Conservation (phyloP, 2,329 filamentous ascomycete genomes). For the Immersiporthe knoxdaviesiana region DNA sequence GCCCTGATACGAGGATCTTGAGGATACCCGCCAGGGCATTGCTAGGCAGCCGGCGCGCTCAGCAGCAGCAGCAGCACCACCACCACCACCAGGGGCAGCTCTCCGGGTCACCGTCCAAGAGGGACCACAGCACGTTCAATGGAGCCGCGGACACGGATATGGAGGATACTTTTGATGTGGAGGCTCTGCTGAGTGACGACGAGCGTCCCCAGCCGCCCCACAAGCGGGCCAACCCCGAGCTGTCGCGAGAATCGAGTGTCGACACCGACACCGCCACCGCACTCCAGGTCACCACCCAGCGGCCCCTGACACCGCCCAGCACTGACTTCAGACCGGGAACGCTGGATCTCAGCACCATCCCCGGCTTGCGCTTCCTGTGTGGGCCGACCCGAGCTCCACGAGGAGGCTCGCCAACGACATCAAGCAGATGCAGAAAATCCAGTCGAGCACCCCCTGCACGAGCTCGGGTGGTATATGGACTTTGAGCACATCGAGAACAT, state of each 20-base stretch:
- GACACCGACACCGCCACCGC: slow-evolving; percentile 17
- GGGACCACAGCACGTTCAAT: slow-evolving; percentile 34
- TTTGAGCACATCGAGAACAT: slow-evolving; percentile 68
- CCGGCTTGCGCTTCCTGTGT: slow-evolving; percentile 65
- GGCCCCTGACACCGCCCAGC: slow-evolving; percentile 26
- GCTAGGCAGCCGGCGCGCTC: slow-evolving; percentile 31
- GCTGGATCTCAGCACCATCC: slow-evolving; percentile 66
- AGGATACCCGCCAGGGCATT: slow-evolving; percentile 42
- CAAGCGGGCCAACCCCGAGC: slow-evolving; percentile 12
- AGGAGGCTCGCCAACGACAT: slow-evolving; percentile 68
- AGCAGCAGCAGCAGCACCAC: neutral
- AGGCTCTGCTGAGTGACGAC: slow-evolving; percentile 39
- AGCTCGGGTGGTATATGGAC: slow-evolving; percentile 85
- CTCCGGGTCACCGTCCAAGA: slow-evolving; percentile 16
- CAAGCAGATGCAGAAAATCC: slow-evolving; percentile 63
- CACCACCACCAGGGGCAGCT: neutral
- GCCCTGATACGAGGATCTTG: slow-evolving; percentile 24
- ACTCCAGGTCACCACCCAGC: slow-evolving; percentile 11
- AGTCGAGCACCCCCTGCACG: slow-evolving; percentile 61
- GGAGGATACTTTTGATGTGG: slow-evolving; percentile 46
- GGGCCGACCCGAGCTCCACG: slow-evolving; percentile 65
- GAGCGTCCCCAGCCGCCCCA: slow-evolving; percentile 24
- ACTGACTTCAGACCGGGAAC: slow-evolving; percentile 67
- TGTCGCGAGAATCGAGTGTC: slow-evolving; percentile 26
- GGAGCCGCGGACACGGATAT: slow-evolving; percentile 45